Evolutionary conservation across 805 yeast species (phyloP).

Genomic region (Zygoascus biomembranicola): DNA sequence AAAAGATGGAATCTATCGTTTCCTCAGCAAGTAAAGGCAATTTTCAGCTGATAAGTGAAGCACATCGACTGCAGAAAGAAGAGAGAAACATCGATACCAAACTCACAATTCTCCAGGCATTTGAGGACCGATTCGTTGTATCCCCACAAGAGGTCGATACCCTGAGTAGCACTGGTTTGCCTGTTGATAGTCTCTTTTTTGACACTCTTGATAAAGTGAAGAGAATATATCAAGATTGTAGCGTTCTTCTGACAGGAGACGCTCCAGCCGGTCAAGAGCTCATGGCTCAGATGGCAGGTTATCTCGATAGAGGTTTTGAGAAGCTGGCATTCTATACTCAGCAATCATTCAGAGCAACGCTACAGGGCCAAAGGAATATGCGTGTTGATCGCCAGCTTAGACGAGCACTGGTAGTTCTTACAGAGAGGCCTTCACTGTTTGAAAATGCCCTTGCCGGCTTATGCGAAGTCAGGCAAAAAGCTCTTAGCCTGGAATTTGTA

Average conservation of each 20-base stretch:
- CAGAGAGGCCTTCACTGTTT: slow-evolving; percentile 36
- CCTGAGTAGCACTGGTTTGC: slow-evolving; percentile 30
- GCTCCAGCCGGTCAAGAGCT: slow-evolving; percentile 44
- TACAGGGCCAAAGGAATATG: slow-evolving; percentile 13
- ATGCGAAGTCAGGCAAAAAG: slow-evolving; percentile 60
- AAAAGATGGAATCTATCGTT: slow-evolving; percentile 18
- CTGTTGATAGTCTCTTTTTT: slow-evolving; percentile 48
- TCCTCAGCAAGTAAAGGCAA: slow-evolving; percentile 18
- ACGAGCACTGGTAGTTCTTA: slow-evolving; percentile 21
- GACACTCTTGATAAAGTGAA: slow-evolving; percentile 52
- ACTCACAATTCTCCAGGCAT: slow-evolving; percentile 24
- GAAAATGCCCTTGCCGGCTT: slow-evolving; percentile 53
- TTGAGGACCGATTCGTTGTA: slow-evolving; percentile 54
- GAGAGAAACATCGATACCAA: slow-evolving; percentile 17
- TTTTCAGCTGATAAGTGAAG: slow-evolving; percentile 22
- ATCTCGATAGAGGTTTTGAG: slow-evolving; percentile 46
- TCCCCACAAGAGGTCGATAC: slow-evolving; percentile 63
- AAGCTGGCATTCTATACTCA: slow-evolving; percentile 41
- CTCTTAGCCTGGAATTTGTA: slow-evolving; percentile 58
- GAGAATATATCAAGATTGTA: slow-evolving; percentile 56
- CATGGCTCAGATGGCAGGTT: slow-evolving; percentile 46
- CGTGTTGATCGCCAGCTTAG: slow-evolving; percentile 17
- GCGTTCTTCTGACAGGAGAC: slow-evolving; percentile 50
- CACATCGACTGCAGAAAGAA: slow-evolving; percentile 21
- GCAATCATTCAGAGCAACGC: slow-evolving; percentile 16